A percentile compares a stretch with the other conserved stretches of the same genome.
Evolutionary conservation across 306 rosid species (phyloP).

Genomic region (Fagus sylvatica): DNA sequence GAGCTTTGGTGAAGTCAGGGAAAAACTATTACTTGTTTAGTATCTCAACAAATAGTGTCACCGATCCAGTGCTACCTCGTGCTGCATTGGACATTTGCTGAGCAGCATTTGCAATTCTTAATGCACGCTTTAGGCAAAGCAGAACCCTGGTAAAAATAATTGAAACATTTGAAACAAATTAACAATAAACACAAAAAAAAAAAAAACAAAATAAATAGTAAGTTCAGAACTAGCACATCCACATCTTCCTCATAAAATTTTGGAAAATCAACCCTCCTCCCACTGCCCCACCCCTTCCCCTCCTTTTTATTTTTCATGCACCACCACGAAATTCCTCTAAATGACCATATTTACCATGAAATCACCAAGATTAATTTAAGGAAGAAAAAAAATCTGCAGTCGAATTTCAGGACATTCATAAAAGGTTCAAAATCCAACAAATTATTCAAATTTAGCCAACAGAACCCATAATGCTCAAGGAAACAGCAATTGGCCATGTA

Average conservation of each 20-base stretch:
- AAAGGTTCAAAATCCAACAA: constrained; percentile 8
- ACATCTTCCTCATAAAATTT: too few relatives aligned
- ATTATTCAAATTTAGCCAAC: constrained; percentile 21
- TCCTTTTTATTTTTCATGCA: too few relatives aligned
- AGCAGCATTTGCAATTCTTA: constrained; percentile 91
- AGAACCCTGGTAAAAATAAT: constrained; percentile 61
- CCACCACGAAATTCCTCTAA: too few relatives aligned
- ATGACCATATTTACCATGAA: too few relatives aligned
- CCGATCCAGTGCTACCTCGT: constrained; percentile 84
- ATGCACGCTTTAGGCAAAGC: constrained; percentile 86
- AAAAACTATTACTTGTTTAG: constrained; percentile 71
- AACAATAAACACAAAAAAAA: constrained; percentile 4
- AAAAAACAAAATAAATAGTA: neutral
- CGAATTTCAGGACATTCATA: neutral
- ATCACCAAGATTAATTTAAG: too few relatives aligned
- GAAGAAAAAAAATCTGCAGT: neutral
- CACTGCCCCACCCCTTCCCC: too few relatives aligned
- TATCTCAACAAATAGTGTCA: constrained; percentile 83
- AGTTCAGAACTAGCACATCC: neutral
- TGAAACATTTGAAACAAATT: neutral
- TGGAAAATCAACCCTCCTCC: too few relatives aligned
- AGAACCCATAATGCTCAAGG: constrained; percentile 23
- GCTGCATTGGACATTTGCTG: constrained; percentile 89
- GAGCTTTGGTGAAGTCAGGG: constrained; percentile 1
- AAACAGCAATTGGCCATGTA: constrained; percentile 17